Base-by-base conservation (phyloP, 176 grass and related monocot species). In the Bothriochloa decipiens region DNA sequence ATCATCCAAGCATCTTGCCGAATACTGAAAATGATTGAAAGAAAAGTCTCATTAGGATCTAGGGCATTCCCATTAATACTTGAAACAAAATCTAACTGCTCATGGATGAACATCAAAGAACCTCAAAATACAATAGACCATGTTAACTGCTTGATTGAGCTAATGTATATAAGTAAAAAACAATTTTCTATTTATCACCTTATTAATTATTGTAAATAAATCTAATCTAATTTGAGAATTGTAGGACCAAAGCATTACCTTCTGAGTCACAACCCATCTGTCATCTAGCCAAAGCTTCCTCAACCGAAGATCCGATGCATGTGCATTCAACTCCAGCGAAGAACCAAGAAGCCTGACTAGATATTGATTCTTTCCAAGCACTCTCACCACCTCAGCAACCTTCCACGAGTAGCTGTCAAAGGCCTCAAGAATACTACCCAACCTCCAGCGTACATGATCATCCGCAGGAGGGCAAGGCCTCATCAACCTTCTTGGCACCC, bases 381-480 rank as follows among this genome's bases (percentile, higher is more conserved):
- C 82, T 53, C 47, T 79, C 60, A 84, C 36, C 10, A 94, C 74
- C 72, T 92, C 87, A 0, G 84, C 95, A 80, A 89, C 77, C 86
- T 90, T 97, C 95, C 95, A 97, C 6, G 86, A 83, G 64, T 85
- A 88, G 70, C 86, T 91, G 47, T 94, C 86, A 65, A 94, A 94
- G 28, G 92, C 90, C 82, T 97, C 92, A 53, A 91, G 57, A 46
- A 91, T 76, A 52, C 87, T 87, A 49, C 88, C 92, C 32, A 55
- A 11, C 4, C 41, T 61, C 92, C 90, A 94, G 81, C 78, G 41
- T 65, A 85, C 68, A 3, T 0, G 47, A 57, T 55, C 67, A 25
- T 79, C 90, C 2, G 15, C 26, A 42, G 72, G 53, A 9, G 78
- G 88, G 46, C 55, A 61, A 62, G 95, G 95, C 43, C 95, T 88